These are phyloP conservation scores for Penicillium nucicola DNA, from an alignment of 495 filamentous ascomycete genomes.

Conservation along the genomic window DNA sequence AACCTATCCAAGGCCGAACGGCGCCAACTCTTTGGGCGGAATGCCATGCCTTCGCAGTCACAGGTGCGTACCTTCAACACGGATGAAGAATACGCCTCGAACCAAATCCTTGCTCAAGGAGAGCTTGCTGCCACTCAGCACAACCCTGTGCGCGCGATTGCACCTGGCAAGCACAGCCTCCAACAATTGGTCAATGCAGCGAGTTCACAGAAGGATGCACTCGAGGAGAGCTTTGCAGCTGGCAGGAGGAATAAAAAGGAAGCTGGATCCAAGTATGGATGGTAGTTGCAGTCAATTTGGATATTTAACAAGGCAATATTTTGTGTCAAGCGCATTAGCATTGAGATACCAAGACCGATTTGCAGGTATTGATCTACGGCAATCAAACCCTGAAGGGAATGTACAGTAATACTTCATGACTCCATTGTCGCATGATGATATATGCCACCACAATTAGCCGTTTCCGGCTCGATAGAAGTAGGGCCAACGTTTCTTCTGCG, in stretches of 20 bases:
- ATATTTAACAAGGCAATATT: background rate
- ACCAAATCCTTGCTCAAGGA: constrained; percentile 53
- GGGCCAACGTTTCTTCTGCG: no score
- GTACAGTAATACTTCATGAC: no score
- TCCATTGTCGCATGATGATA: no score
- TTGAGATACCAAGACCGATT: constrained; percentile 14
- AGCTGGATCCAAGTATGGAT: constrained; percentile 80
- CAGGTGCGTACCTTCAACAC: constrained; percentile 79
- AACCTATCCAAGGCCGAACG: constrained; percentile 69
- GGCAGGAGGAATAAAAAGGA: constrained; percentile 72
- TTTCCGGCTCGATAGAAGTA: no score
- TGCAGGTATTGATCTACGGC: background rate
- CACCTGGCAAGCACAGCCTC: constrained; percentile 84
- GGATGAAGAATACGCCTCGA: constrained; percentile 77
- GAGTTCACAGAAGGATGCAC: constrained; percentile 70
- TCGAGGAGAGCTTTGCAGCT: constrained; percentile 85
- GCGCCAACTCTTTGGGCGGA: constrained; percentile 80
- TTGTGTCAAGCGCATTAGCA: constrained; percentile 5
- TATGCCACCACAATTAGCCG: no score
- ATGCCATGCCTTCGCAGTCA: constrained; percentile 30
- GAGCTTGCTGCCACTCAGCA: constrained; percentile 66
- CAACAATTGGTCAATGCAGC: constrained; percentile 82
- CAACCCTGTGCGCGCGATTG: constrained; percentile 78
- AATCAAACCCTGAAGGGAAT: background rate
- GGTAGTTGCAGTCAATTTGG: constrained; percentile 42